Percentiles rank a stretch among this genome's conserved stretches.
Conservation (phyloP, 176 grass and related monocot species). For the Cenchrus purpureus region DNA sequence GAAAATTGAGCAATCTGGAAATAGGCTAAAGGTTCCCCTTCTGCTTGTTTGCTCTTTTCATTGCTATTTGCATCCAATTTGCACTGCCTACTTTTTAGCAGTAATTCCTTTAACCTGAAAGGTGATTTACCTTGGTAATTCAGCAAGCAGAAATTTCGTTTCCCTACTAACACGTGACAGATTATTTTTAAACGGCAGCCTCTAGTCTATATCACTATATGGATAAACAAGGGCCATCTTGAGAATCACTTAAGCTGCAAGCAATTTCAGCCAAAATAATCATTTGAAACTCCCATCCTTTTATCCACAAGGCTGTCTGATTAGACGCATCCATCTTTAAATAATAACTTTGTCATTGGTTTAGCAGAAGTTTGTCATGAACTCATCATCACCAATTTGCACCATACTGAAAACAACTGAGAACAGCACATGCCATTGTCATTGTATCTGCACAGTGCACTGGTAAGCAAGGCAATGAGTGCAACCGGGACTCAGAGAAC, state of each 20-base stretch:
- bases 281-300: constrained; percentile 32
- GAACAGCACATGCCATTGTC: neutral
- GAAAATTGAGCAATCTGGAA: constrained; percentile 29
- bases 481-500: constrained; percentile 24
- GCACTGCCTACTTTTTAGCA: neutral
- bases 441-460: neutral
- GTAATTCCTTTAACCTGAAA: neutral
- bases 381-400: constrained; percentile 23
- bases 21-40: neutral
- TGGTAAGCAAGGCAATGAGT: constrained; percentile 21
- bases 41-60: constrained; percentile 19
- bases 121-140: neutral
- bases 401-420: constrained; percentile 21
- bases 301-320: constrained; percentile 32
- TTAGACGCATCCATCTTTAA: constrained; percentile 1
- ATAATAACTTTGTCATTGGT: constrained; percentile 27
- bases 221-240: constrained; percentile 36
- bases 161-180: neutral
- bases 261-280: constrained; percentile 19
- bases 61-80: constrained; percentile 1
- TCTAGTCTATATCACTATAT: neutral
- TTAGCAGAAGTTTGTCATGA: neutral
- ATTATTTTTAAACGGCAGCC: neutral
- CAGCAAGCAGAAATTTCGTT: neutral
- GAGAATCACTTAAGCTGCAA: constrained; percentile 14